Percentiles rank a stretch among this genome's conserved stretches.
phyloP scores from a whole-genome alignment of 1,284 basidiomycete genomes.

The Heliocybe sulcata region DNA sequence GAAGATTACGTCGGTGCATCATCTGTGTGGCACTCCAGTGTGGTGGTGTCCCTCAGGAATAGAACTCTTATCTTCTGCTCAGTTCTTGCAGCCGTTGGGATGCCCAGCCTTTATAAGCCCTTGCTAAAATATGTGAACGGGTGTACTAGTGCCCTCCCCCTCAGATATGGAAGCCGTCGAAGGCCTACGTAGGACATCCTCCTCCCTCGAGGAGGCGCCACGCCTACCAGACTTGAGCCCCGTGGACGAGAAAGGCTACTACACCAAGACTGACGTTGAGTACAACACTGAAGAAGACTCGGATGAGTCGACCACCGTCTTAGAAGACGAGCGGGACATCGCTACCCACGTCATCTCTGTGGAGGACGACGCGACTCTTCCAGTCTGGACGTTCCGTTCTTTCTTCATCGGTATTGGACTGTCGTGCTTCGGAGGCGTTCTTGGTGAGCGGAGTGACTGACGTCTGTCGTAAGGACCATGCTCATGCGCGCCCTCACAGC shows the following conservation, averaged over 20 bases:
- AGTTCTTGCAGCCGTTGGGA: not conserved
- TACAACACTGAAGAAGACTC: not conserved
- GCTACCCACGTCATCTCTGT: constrained; percentile 41
- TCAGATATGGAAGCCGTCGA: not conserved
- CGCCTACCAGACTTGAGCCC: not conserved
- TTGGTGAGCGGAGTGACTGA: constrained; percentile 48
- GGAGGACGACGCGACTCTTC: constrained; percentile 52
- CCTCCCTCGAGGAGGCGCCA: not conserved
- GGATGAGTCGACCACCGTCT: not conserved
- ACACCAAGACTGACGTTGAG: not conserved
- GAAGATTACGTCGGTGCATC: no score
- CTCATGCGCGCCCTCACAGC: constrained; percentile 9
- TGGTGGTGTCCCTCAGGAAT: no score
- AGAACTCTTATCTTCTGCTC: no score
- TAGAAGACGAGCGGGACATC: not conserved
- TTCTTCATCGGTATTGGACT: constrained; percentile 41
- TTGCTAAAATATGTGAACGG: not conserved
- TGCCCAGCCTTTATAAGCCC: not conserved
- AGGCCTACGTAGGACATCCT: not conserved
- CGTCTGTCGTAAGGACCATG: constrained; percentile 11
- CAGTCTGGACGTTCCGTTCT: constrained; percentile 39
- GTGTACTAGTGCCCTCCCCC: not conserved
- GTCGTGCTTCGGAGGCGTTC: constrained; percentile 46
- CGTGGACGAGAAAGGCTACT: not conserved
- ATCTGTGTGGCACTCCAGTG: no score